Base-by-base conservation (phyloP, 2,329 filamentous ascomycete species). In the Orbilia brochopaga region DNA sequence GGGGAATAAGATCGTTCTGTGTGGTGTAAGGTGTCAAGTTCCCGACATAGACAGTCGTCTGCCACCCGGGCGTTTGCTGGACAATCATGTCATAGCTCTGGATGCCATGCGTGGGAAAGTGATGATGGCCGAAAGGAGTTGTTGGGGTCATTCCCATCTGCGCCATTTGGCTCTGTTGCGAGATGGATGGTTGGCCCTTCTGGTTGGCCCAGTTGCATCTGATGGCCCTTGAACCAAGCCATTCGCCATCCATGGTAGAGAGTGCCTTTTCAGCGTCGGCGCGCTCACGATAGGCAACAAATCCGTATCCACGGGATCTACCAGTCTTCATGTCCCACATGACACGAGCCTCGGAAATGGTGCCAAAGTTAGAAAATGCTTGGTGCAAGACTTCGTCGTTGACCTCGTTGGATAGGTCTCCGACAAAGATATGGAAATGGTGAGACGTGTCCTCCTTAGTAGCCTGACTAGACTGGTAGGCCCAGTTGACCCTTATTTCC, bases 271-370 rank as follows among this genome's bases (percentile, higher is more conserved):
- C 94, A 27, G 94, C 94, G 78, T 99, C 94, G 37, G 86, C 83
- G 74, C 93, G 91, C 74, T 99, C 94, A 74, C 93, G 90, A 85
- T 96, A 99, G 55, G 94, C 94, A 76, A 97, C 93, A 79, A 99
- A 99, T 11, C 94, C 94, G 78, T 99, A 99, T 72, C 94, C 94
- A 79, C 94, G 90, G 75, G 94, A 97, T 74, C 94, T 89, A 76
- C 94, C 94, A 37, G 94, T 99, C 85, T 99, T 99, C 94, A 99
- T 99, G 80, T 99, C 94, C 94, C 94, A 99, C 94, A 99, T 99
- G 75, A 99, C 94, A 77, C 94, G 92, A 70, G 94, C 94, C 81
- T 99, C 94, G 1, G 94, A 99, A 54, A 99, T 92, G 11, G 88
- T 91, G 44, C 94, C 94, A 80, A 97, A 99, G 50, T 91, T 91